Evolutionary conservation across 768 basidiomycete genomes (phyloP).

Genomic region (Kwoniella botswanensis): DNA sequence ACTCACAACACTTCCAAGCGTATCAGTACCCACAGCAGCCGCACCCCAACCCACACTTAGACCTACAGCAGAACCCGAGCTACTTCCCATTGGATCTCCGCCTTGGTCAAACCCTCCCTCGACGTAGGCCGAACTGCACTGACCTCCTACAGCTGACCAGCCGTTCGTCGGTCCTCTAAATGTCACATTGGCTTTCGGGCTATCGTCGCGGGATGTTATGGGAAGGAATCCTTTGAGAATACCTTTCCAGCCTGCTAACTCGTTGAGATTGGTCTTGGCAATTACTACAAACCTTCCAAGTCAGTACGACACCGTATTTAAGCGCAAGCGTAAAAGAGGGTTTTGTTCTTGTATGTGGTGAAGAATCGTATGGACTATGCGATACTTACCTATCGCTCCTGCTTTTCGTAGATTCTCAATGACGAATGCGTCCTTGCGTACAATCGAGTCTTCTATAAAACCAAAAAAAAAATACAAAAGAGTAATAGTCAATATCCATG

Average conservation of each 20-base stretch:
- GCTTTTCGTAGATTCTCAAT: constrained; percentile 28
- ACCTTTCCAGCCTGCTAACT: constrained; percentile 40
- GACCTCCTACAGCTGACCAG: constrained; percentile 48
- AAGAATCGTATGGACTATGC: neutral
- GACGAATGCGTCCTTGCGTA: constrained; percentile 22
- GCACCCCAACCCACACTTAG: constrained; percentile 43
- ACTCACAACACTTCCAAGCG: constrained; percentile 38
- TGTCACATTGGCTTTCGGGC: neutral
- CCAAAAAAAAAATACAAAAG: too few species aligned
- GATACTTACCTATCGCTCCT: constrained; percentile 20
- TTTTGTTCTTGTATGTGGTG: neutral
- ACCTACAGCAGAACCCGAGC: constrained; percentile 46
- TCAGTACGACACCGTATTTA: neutral
- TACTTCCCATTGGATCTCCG: constrained; percentile 45
- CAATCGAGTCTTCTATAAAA: constrained; percentile 7
- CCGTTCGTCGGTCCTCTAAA: constrained; percentile 35
- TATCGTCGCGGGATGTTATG: neutral
- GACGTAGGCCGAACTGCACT: constrained; percentile 46
- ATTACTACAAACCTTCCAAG: constrained; percentile 18
- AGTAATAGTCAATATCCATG: neutral
- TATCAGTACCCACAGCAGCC: constrained; percentile 43
- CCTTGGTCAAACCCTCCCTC: constrained; percentile 41
- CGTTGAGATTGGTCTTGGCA: constrained; percentile 50
- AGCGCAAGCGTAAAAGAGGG: too few species aligned
- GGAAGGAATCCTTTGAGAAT: neutral